Base-by-base conservation (phyloP, 805 yeast species). In the Candida tibetensis region DNA sequence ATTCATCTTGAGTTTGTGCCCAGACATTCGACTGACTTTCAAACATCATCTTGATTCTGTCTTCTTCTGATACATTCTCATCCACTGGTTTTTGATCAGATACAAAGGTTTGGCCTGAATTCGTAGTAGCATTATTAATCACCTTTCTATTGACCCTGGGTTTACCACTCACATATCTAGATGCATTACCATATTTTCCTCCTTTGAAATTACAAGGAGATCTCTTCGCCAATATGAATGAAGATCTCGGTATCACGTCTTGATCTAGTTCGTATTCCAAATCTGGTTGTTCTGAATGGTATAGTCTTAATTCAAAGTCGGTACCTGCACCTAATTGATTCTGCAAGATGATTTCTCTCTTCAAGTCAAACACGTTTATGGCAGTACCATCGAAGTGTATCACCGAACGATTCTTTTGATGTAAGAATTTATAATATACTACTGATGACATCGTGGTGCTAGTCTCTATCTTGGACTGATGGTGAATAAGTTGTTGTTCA, bases 301-400 rank as follows among this genome's bases (percentile, higher is more conserved):
- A 85, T 13, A 93, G 53, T 31, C 76, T 64, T 28, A 93, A 65
- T 55, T 87, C 93, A 52, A 90, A 89, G 55, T 87, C 96, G 2
- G 82, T 76, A 1, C 96, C 95, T 42, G 81, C 82, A 4, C 90
- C 88, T 12, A 93, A 69, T 50, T 80, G 85, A 60, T 90, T 91
- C 28, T 81, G 86, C 14, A 74, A 61, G 30, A 93, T 84, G 36
- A 93, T 88, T 50, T 93, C 98, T 44, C 91, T 81, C 62, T 93
- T 93, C 43, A 93, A 67, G 55, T 93, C 99, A 64, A 91, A 93
- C 1, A 90, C 95, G 2, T 95, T 87, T 29, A 93, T 79, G 19
- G 98, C 97, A 0, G 99, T 91, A 15, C 99, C 99, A 59, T 93
- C 99, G 56, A 93, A 93, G 32, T 82, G 74, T 18, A 93, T 78